These are phyloP conservation scores for Flaveria sonorensis DNA, from an alignment of 129 eudicot genomes.

Conservation along the genomic window DNA sequence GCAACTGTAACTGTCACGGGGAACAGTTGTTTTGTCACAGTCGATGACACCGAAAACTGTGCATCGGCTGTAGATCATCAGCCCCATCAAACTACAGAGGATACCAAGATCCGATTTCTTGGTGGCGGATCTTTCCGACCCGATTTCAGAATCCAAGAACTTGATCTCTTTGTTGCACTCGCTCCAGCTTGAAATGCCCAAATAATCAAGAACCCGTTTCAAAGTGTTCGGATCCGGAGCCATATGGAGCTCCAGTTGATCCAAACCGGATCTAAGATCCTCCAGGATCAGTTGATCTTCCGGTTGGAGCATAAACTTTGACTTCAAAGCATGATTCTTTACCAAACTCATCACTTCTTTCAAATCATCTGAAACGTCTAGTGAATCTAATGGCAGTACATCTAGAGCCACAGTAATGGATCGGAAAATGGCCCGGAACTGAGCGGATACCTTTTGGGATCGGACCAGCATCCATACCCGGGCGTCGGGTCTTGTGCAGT, in stretches of 20 bases:
- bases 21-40: neutral
- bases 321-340: constrained; percentile 44
- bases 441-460: constrained; percentile 44
- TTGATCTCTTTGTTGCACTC: constrained; percentile 60
- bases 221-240: constrained; percentile 49
- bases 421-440: constrained; percentile 45
- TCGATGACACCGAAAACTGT: constrained; percentile 47
- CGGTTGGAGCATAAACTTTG: constrained; percentile 40
- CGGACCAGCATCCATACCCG: constrained; percentile 61
- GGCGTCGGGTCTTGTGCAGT: constrained; percentile 49
- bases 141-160: constrained; percentile 60
- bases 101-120: constrained; percentile 51
- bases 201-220: constrained; percentile 57
- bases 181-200: constrained; percentile 59
- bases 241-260: constrained; percentile 45
- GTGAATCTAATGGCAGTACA: constrained; percentile 43
- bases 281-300: constrained; percentile 45
- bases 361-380: constrained; percentile 40
- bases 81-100: constrained; percentile 52
- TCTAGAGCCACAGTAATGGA: constrained; percentile 65
- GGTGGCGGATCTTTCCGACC: constrained; percentile 37
- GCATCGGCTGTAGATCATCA: constrained; percentile 64
- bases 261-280: constrained; percentile 39
- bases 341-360: constrained; percentile 51
- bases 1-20: neutral